Evolutionary conservation across 23 red algal genomes (phyloP).

Genomic region (Agarophyton chilense): DNA sequence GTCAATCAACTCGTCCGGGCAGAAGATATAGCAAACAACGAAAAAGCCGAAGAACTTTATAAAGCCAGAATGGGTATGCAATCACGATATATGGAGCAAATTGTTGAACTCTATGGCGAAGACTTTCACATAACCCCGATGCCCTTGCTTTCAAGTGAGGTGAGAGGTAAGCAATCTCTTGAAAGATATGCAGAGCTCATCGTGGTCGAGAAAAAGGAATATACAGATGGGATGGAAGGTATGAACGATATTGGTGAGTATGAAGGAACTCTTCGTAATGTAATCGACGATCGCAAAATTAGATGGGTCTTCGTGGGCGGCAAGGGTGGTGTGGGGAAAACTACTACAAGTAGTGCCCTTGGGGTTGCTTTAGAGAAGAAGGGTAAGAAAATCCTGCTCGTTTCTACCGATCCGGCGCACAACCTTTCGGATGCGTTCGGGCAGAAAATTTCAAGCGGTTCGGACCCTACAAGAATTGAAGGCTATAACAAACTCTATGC

Average conservation of each 20-base stretch:
- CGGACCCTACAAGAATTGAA: conserved; percentile 72
- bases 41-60: conserved; percentile 66
- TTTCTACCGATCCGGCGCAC: conserved; percentile 99
- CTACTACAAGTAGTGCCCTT: conserved; percentile 84
- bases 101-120: conserved; percentile 91
- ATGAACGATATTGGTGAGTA: conserved; percentile 68
- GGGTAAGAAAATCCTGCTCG: conserved; percentile 73
- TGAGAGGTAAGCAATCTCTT: conserved; percentile 80
- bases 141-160: conserved; percentile 82
- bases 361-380: conserved; percentile 79
- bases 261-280: conserved; percentile 76
- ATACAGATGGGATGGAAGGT: conserved; percentile 61
- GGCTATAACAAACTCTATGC: conserved; percentile 72
- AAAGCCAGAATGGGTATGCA: conserved; percentile 87
- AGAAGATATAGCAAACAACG: conserved; percentile 48
- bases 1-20: conserved; percentile 92
- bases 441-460: conserved; percentile 83
- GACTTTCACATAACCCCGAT: conserved; percentile 98
- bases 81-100: conserved; percentile 92
- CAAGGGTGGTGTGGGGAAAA: conserved; percentile 96
- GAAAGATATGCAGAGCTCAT: conserved; percentile 71
- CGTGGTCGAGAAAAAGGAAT: conserved; percentile 60
- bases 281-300: conserved; percentile 74
- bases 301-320: conserved; percentile 84
- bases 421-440: conserved; percentile 95